These are phyloP conservation scores for Metschnikowia santaceciliae DNA, from an alignment of 805 yeast species.

Conservation along the genomic window DNA sequence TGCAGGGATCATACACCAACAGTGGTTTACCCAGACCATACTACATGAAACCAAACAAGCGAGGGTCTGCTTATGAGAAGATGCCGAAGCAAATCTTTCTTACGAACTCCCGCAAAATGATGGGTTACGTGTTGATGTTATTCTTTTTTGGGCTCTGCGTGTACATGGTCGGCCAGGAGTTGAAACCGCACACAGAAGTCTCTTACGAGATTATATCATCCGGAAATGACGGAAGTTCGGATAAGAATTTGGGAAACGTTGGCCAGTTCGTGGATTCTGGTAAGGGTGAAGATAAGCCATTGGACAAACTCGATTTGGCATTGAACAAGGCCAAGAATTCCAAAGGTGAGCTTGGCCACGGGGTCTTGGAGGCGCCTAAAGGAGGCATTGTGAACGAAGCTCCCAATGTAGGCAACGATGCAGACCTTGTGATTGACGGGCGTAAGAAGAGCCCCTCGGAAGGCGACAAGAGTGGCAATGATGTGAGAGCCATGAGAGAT, in stretches of 20 bases:
- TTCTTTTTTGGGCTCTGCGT: slow-evolving; percentile 30
- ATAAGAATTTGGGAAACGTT: slow-evolving; percentile 24
- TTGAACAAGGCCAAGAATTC: slow-evolving; percentile 36
- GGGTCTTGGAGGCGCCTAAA: slow-evolving; percentile 42
- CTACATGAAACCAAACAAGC: slow-evolving; percentile 42
- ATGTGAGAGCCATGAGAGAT: slow-evolving; percentile 12
- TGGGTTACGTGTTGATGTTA: slow-evolving; percentile 37
- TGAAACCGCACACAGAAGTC: slow-evolving; percentile 26
- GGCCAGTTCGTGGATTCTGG: slow-evolving; percentile 25
- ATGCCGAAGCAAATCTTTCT: slow-evolving; percentile 30
- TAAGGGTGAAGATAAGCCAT: slow-evolving; percentile 31
- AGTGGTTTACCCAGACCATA: slow-evolving; percentile 45
- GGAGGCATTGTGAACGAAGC: slow-evolving; percentile 47
- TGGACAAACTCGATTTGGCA: slow-evolving; percentile 34
- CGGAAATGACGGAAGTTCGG: slow-evolving; percentile 4
- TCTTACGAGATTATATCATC: slow-evolving; percentile 25
- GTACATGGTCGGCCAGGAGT: slow-evolving; percentile 35
- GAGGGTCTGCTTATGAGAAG: slow-evolving; percentile 33
- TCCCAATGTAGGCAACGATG: slow-evolving; percentile 40
- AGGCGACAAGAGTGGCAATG: slow-evolving; percentile 6
- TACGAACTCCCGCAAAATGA: slow-evolving; percentile 34
- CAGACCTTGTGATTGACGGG: slow-evolving; percentile 22
- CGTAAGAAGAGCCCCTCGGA: slow-evolving; percentile 7
- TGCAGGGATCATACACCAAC: slow-evolving; percentile 43
- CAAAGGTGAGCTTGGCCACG: slow-evolving; percentile 37